These are phyloP conservation scores for Macrocybe sp. DNA, from an alignment of 1,284 basidiomycete species.

Conservation along the genomic window DNA sequence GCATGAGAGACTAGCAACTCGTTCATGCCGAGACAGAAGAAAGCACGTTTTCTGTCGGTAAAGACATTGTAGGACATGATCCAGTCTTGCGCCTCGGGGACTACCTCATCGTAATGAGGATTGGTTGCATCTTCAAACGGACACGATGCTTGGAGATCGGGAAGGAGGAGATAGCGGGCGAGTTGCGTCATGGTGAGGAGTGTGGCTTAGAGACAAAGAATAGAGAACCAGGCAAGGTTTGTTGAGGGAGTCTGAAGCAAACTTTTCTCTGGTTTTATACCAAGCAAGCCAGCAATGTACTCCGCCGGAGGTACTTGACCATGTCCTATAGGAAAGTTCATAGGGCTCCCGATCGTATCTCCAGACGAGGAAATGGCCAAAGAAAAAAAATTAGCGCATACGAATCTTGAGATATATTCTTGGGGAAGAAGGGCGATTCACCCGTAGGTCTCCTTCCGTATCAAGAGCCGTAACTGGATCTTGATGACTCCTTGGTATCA, in stretches of 20 bases:
- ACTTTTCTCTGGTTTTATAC: constrained; percentile 22
- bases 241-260: constrained; percentile 6
- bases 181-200: constrained; percentile 32
- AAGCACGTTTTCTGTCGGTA: constrained; percentile 53
- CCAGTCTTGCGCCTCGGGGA: constrained; percentile 56
- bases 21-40: constrained; percentile 56
- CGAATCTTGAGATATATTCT: constrained; percentile 18
- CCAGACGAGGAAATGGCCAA: not conserved
- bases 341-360: constrained; percentile 15
- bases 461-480: constrained; percentile 6
- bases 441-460: constrained; percentile 12
- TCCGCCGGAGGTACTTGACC: not conserved
- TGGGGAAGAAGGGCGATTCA: constrained; percentile 10
- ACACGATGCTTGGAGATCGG: constrained; percentile 49
- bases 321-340: constrained; percentile 3
- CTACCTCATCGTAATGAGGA: constrained; percentile 50
- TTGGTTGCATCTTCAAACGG: constrained; percentile 43
- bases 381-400: constrained; percentile 6
- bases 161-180: constrained; percentile 30
- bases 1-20: constrained; percentile 60
- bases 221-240: constrained; percentile 11
- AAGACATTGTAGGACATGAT: constrained; percentile 56
- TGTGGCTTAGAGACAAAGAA: constrained; percentile 22
- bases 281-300: not conserved
- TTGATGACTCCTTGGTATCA: constrained; percentile 6